These are phyloP conservation scores for Phytophthora idaei DNA, from an alignment of 352 stramenopile genomes.

Conservation along the genomic window DNA sequence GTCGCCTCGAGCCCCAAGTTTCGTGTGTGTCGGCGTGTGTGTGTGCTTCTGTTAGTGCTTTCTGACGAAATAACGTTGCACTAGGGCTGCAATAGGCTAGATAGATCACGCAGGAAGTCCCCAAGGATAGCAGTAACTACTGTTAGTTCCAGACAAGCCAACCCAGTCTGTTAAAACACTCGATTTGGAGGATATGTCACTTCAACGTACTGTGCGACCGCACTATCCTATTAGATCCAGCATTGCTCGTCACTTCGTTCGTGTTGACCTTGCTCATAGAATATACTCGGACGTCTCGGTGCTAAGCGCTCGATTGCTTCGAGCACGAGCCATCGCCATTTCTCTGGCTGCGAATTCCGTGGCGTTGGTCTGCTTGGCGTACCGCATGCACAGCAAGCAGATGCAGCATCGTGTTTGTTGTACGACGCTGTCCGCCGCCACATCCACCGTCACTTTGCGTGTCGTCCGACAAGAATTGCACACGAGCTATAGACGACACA, in stretches of 20 bases:
- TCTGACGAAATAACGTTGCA: too few relatives aligned
- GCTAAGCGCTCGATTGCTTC: constrained; percentile 33
- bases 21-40: neutral
- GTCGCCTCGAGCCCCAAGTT: neutral
- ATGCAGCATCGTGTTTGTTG: constrained; percentile 41
- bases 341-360: constrained; percentile 39
- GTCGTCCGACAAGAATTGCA: constrained; percentile 45
- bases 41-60: neutral
- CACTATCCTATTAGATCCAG: constrained; percentile 4
- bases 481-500: constrained; percentile 30
- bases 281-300: constrained; percentile 31
- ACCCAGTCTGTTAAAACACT: neutral
- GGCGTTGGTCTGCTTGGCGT: constrained; percentile 40
- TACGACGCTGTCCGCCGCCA: constrained; percentile 24
- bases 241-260: constrained; percentile 8
- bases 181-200: neutral
- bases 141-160: too few relatives aligned
- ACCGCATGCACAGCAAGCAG: constrained; percentile 45
- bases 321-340: constrained; percentile 24
- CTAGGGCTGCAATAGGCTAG: too few relatives aligned
- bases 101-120: too few relatives aligned
- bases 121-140: too few relatives aligned
- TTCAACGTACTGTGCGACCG: constrained; percentile 2
- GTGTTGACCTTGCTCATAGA: constrained; percentile 19
- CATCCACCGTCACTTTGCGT: constrained; percentile 46